phyloP scores from a whole-genome alignment of 805 yeast genomes.

The Wickerhamiella shivajii region DNA sequence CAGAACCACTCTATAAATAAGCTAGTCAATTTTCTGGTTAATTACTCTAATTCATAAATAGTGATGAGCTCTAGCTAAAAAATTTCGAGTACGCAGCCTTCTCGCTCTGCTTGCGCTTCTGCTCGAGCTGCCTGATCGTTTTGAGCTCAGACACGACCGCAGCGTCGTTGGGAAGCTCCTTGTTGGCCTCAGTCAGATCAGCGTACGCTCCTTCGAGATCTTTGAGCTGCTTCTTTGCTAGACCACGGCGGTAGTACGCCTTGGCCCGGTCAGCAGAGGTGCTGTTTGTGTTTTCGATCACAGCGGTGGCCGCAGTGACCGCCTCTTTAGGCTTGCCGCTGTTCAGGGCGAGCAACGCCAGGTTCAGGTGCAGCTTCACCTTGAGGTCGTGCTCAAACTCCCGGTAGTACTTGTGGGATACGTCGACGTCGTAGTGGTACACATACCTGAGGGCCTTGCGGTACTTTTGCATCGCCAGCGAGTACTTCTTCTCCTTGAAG shows the following conservation, averaged over 20 bases:
- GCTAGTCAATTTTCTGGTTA: no score
- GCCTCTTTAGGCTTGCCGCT: constrained; percentile 37
- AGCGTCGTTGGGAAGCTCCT: constrained; percentile 52
- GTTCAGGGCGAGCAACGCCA: constrained; percentile 62
- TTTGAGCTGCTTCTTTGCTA: constrained; percentile 47
- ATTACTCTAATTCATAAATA: no score
- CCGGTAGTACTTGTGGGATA: constrained; percentile 20
- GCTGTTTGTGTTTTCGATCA: constrained; percentile 39
- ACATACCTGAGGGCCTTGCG: constrained; percentile 55
- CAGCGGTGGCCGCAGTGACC: constrained; percentile 47
- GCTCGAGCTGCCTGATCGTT: constrained; percentile 40
- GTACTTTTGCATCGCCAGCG: constrained; percentile 52
- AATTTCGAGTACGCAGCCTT: constrained; percentile 30
- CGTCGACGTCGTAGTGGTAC: constrained; percentile 60
- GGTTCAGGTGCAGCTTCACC: constrained; percentile 52
- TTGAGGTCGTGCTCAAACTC: constrained; percentile 45
- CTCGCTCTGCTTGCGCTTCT: constrained; percentile 35
- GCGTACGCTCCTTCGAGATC: constrained; percentile 56
- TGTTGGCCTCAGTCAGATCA: constrained; percentile 51
- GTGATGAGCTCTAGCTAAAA: constrained; percentile 23
- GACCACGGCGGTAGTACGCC: constrained; percentile 76
- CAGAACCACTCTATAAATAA: no score
- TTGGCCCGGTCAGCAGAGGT: constrained; percentile 63
- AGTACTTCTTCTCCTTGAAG: constrained; percentile 49
- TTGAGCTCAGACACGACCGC: constrained; percentile 52